These are phyloP conservation scores for Bauhinia variegata DNA, from an alignment of 306 rosid genomes.

Conservation along the genomic window DNA sequence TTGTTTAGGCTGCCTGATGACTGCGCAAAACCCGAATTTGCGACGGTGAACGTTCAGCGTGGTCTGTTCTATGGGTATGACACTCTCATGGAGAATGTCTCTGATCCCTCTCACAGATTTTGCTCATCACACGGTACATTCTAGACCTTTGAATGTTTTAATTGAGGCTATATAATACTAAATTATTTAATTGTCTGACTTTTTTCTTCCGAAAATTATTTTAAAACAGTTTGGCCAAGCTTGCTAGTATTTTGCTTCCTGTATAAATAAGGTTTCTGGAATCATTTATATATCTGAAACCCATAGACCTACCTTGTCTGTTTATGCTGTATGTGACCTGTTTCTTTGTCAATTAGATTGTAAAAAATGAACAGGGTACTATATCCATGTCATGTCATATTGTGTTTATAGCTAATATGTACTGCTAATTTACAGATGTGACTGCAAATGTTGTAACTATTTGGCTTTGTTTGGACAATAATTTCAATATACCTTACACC, in stretches of 20 bases:
- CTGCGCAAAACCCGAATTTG: slow-evolving; percentile 78
- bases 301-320: no score
- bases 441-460: slow-evolving; percentile 9
- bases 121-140: slow-evolving; percentile 94
- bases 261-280: no score
- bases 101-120: slow-evolving; percentile 98
- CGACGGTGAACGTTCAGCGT: slow-evolving; percentile 92
- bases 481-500: slow-evolving; percentile 27
- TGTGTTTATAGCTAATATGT: neutral
- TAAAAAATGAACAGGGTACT: neutral
- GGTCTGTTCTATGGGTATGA: slow-evolving; percentile 96
- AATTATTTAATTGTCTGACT: neutral
- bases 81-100: slow-evolving; percentile 97
- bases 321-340: no score
- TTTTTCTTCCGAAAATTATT: slow-evolving; percentile 3
- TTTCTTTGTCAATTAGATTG: neutral
- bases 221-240: neutral
- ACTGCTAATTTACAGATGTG: slow-evolving; percentile 16
- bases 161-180: neutral
- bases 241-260: neutral
- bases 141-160: slow-evolving; percentile 4
- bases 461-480: neutral
- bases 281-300: neutral
- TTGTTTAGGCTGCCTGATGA: slow-evolving; percentile 88
- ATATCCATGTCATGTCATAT: neutral